These are phyloP conservation scores for Umbelopsis isabellina DNA, from an alignment of 192 early-diverging fungal genomes.

Conservation along the genomic window DNA sequence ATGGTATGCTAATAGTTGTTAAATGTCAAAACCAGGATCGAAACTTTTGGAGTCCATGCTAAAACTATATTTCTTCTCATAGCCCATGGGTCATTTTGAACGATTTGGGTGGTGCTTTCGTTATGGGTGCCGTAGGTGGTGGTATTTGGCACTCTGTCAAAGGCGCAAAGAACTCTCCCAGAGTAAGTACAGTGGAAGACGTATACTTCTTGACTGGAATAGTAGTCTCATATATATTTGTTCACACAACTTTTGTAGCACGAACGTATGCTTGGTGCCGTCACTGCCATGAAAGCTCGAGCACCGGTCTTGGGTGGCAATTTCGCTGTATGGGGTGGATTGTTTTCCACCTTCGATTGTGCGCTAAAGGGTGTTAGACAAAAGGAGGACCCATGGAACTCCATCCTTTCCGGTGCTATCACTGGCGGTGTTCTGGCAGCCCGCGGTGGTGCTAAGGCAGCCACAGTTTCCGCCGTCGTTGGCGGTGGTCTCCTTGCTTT, in stretches of 20 bases:
- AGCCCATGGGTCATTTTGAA: slow-evolving; percentile 87
- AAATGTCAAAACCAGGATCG: background rate
- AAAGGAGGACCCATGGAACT: slow-evolving; percentile 99
- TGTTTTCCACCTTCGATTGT: slow-evolving; percentile 98
- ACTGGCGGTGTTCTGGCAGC: slow-evolving; percentile 96
- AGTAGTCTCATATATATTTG: background rate
- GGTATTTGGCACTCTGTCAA: slow-evolving; percentile 98
- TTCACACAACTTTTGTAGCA: slow-evolving; percentile 48
- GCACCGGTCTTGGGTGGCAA: slow-evolving; percentile 96
- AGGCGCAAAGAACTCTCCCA: slow-evolving; percentile 97
- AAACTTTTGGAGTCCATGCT: background rate
- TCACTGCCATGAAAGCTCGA: slow-evolving; percentile 89
- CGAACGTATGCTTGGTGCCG: slow-evolving; percentile 86
- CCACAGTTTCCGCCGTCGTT: slow-evolving; percentile 84
- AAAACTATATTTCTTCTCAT: background rate
- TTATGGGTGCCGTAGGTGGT: slow-evolving; percentile 96
- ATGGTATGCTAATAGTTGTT: slow-evolving; percentile 41
- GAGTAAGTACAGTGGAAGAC: slow-evolving; percentile 49
- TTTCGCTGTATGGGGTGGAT: slow-evolving; percentile 99
- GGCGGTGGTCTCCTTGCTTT: slow-evolving; percentile 91
- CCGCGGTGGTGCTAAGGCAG: slow-evolving; percentile 80
- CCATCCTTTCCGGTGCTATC: slow-evolving; percentile 90
- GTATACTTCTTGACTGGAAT: background rate
- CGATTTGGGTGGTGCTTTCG: slow-evolving; percentile 87
- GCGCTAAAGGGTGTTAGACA: slow-evolving; percentile 89